Evolutionary conservation across 345 rosid genomes (phyloP).

Genomic region (Populus euphratica): DNA sequence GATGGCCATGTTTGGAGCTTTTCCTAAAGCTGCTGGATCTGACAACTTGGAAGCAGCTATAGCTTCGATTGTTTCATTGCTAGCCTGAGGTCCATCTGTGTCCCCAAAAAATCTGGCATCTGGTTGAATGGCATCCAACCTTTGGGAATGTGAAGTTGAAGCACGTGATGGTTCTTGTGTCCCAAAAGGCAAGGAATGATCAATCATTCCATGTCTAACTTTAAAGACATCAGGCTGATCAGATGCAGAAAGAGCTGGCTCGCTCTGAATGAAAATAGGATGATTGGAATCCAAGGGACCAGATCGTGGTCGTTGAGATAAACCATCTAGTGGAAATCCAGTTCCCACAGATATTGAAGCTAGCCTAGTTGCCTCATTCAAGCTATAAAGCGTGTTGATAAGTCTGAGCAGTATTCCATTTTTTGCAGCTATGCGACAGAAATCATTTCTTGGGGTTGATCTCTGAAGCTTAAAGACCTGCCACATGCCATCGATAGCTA

Average conservation of each 20-base stretch:
- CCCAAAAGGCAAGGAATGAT: constrained; percentile 36
- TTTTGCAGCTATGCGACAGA: constrained; percentile 93
- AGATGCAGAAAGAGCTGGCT: constrained; percentile 37
- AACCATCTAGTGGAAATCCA: constrained; percentile 55
- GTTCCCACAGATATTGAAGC: constrained; percentile 66
- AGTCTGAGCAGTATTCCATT: constrained; percentile 82
- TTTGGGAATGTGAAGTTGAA: constrained; percentile 70
- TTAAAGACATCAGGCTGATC: constrained; percentile 65
- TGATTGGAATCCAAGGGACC: constrained; percentile 69
- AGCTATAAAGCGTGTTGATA: constrained; percentile 89
- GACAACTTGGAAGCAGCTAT: constrained; percentile 38
- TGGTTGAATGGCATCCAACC: constrained; percentile 53
- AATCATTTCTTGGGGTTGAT: constrained; percentile 91
- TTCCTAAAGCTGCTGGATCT: constrained; percentile 36
- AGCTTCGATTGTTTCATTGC: constrained; percentile 52
- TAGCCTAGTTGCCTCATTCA: constrained; percentile 89
- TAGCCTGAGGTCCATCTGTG: constrained; percentile 58
- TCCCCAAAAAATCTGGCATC: constrained; percentile 49
- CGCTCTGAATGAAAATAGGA: constrained; percentile 61
- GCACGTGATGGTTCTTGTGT: constrained; percentile 59
- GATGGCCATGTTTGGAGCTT: constrained; percentile 24
- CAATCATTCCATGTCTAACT: constrained; percentile 54
- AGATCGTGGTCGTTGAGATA: constrained; percentile 59
- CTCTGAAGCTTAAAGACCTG: constrained; percentile 95
- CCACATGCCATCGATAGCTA: constrained; percentile 99